Conservation (phyloP, 2,329 filamentous ascomycete species). For the Ramularia collo-cygni region DNA sequence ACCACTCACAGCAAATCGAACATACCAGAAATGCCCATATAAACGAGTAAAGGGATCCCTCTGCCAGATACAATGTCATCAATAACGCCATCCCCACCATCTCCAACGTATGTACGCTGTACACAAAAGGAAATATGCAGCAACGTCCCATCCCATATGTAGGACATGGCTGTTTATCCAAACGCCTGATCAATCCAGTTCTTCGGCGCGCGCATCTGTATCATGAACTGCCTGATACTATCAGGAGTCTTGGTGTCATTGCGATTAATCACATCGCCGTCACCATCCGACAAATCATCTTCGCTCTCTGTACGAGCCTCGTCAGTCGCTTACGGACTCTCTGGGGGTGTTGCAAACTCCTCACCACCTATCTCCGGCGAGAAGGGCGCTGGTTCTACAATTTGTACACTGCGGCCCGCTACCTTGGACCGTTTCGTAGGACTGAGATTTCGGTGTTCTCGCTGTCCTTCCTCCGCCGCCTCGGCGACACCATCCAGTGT, state of each 20-base stretch:
- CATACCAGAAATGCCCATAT: too few species aligned
- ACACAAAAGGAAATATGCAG: too few species aligned
- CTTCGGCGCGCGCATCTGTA: slow-evolving; percentile 16
- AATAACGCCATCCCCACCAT: too few species aligned
- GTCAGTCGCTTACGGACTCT: slow-evolving; percentile 11
- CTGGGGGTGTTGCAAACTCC: neutral
- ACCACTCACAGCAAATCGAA: too few species aligned
- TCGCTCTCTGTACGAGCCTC: slow-evolving; percentile 9
- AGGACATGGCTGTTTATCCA: too few species aligned
- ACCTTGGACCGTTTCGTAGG: neutral
- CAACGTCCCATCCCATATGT: too few species aligned
- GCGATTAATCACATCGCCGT: slow-evolving; percentile 8
- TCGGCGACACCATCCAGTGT: slow-evolving; percentile 15
- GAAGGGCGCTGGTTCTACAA: slow-evolving; percentile 16
- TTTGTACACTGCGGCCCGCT: slow-evolving; percentile 15
- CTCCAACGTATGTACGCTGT: too few species aligned
- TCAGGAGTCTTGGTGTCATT: slow-evolving; percentile 18
- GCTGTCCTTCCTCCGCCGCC: slow-evolving; percentile 5
- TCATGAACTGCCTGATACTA: slow-evolving; percentile 15
- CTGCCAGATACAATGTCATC: too few species aligned
- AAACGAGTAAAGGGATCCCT: too few species aligned
- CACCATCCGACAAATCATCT: slow-evolving; percentile 5
- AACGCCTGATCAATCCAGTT: slow-evolving; percentile 19
- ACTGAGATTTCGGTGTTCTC: neutral
- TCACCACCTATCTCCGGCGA: neutral